These are phyloP conservation scores for Xylaria nigripes DNA, from an alignment of 495 filamentous ascomycete species.

Conservation along the genomic window DNA sequence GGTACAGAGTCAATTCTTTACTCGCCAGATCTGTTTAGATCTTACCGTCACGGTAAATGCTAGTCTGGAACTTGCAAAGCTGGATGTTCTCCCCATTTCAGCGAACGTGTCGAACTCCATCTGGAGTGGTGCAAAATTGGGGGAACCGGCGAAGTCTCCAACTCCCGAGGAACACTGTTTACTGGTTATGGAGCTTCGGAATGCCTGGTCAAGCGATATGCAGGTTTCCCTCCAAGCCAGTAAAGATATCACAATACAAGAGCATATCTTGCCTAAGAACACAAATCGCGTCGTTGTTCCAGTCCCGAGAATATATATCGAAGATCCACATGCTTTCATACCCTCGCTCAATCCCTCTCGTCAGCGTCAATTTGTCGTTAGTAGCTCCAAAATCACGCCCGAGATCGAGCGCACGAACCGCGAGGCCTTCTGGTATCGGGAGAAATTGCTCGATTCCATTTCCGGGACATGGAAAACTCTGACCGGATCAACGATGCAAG, in stretches of 20 bases:
- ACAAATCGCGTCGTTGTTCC: slow-evolving; percentile 68
- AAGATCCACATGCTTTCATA: slow-evolving; percentile 68
- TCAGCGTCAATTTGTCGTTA: slow-evolving; percentile 83
- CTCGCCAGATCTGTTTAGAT: slow-evolving; percentile 71
- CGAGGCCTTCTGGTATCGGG: slow-evolving; percentile 89
- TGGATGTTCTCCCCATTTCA: slow-evolving; percentile 68
- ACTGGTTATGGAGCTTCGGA: slow-evolving; percentile 74
- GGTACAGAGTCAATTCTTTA: slow-evolving; percentile 69
- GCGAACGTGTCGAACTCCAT: slow-evolving; percentile 41
- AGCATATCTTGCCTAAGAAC: slow-evolving; percentile 68
- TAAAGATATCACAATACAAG: slow-evolving; percentile 30
- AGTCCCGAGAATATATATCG: slow-evolving; percentile 65
- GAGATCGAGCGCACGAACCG: slow-evolving; percentile 69
- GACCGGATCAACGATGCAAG: slow-evolving; percentile 46
- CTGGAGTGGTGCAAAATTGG: slow-evolving; percentile 29
- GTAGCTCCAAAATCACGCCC: slow-evolving; percentile 64
- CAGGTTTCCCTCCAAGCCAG: slow-evolving; percentile 45
- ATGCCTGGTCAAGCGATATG: slow-evolving; percentile 75
- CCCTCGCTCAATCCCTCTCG: slow-evolving; percentile 69
- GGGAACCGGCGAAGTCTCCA: slow-evolving; percentile 17
- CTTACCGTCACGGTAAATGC: slow-evolving; percentile 87
- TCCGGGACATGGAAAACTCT: slow-evolving; percentile 63
- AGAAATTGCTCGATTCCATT: slow-evolving; percentile 67
- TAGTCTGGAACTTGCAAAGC: slow-evolving; percentile 67
- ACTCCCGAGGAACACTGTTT: slow-evolving; percentile 60